These are phyloP conservation scores for Taphrina confusa DNA, from an alignment of 1,139 yeast species.

Conservation along the genomic window DNA sequence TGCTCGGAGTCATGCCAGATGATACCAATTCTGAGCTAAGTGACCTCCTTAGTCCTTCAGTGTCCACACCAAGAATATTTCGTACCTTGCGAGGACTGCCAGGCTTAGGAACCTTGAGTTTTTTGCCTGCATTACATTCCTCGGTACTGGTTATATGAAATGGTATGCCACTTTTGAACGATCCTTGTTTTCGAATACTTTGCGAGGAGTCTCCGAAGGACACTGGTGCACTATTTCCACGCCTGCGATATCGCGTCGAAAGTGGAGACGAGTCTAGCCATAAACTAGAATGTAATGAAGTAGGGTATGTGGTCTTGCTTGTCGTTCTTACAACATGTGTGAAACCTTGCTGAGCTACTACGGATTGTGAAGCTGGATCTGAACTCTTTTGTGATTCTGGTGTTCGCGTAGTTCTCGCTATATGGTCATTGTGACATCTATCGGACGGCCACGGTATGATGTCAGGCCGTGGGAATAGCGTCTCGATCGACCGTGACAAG, in stretches of 20 bases:
- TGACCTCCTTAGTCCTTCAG: not conserved
- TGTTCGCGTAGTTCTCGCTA: not conserved
- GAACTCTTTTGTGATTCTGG: not conserved
- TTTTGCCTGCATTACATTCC: no score
- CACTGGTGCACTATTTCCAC: no score
- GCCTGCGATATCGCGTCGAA: no score
- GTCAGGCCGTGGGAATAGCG: not conserved
- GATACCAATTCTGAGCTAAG: not conserved
- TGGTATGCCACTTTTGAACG: no score
- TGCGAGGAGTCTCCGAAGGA: no score
- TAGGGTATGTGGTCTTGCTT: not conserved
- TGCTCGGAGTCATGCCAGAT: not conserved
- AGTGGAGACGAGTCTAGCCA: not conserved
- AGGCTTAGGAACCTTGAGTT: no score
- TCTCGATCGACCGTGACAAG: not conserved
- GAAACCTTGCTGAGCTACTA: not conserved
- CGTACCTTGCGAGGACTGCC: constrained; percentile 14
- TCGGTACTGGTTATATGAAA: no score
- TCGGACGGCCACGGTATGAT: not conserved
- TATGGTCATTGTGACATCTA: not conserved
- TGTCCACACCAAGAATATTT: not conserved
- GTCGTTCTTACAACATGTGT: not conserved
- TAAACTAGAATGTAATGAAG: constrained; percentile 1
- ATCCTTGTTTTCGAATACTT: no score
- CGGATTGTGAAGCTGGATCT: not conserved